Conservation (phyloP, 2,329 filamentous ascomycete species). For the Aureobasidium sp. region DNA sequence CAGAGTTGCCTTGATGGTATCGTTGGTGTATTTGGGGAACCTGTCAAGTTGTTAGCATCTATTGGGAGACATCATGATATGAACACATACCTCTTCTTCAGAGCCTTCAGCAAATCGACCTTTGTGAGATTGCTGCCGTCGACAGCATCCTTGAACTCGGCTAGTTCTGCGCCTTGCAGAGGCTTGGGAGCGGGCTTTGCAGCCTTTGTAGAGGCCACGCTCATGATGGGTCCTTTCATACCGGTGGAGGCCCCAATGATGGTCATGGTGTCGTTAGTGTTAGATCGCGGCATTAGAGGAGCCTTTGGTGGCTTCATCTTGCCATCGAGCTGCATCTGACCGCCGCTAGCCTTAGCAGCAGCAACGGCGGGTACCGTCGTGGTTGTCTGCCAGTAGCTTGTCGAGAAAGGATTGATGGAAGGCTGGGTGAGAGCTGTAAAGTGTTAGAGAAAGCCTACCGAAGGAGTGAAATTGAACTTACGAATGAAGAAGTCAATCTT, state of each 20-base stretch:
- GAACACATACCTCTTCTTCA: conserved; percentile 56
- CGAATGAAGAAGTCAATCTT: conserved; percentile 47
- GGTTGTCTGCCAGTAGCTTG: conserved; percentile 59
- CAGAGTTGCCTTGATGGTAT: conserved; percentile 62
- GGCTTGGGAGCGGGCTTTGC: conserved; percentile 31
- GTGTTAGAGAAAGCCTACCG: background rate
- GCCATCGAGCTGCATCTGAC: conserved; percentile 13
- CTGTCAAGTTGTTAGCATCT: conserved; percentile 25
- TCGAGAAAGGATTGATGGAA: conserved; percentile 80
- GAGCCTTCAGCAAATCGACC: conserved; percentile 61
- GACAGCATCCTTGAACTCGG: conserved; percentile 62
- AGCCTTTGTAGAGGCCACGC: conserved; percentile 21
- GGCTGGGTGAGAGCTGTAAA: conserved; percentile 30
- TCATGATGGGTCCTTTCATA: conserved; percentile 26
- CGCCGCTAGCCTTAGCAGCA: conserved; percentile 10
- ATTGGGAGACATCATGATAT: background rate
- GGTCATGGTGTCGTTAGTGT: conserved; percentile 18
- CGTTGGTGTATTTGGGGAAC: conserved; percentile 62
- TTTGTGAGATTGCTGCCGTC: conserved; percentile 65
- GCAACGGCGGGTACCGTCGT: background rate
- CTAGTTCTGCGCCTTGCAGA: conserved; percentile 52
- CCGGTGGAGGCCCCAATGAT: conserved; percentile 23
- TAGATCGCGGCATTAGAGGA: conserved; percentile 33
- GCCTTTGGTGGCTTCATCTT: conserved; percentile 32
- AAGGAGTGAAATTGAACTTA: background rate